Evolutionary conservation across 208 protist species (phyloP).

Genomic region (Hexamita inflata): DNA sequence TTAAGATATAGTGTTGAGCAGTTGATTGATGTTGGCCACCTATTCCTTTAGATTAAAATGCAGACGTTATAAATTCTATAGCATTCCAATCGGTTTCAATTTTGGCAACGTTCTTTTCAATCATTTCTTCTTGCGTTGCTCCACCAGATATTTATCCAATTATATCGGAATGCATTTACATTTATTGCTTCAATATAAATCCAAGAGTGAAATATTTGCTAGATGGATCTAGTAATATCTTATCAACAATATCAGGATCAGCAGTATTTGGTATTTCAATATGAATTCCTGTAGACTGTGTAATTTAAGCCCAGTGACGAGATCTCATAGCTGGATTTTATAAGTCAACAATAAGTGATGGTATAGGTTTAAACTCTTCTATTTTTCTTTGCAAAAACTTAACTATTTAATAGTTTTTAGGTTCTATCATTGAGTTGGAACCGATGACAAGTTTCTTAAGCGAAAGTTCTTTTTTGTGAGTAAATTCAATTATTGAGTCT

Average conservation of each 20-base stretch:
- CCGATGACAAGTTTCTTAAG: too few relatives aligned
- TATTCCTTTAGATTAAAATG: background rate
- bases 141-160: conserved; percentile 12
- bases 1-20: conserved; percentile 6
- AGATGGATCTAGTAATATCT: background rate
- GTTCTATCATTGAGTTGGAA: too few relatives aligned
- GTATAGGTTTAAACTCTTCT: background rate
- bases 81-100: background rate
- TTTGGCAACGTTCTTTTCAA: conserved; percentile 3
- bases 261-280: background rate
- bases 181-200: background rate
- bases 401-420: too few relatives aligned
- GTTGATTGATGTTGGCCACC: background rate
- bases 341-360: background rate
- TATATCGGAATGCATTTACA: background rate
- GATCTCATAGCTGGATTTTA: conserved; percentile 3
- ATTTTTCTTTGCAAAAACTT: too few relatives aligned
- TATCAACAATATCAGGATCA: background rate
- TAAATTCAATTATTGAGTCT: too few relatives aligned
- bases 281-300: background rate
- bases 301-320: conserved; percentile 24
- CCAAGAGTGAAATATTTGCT: background rate
- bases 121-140: conserved; percentile 1
- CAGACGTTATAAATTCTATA: background rate
- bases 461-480: too few relatives aligned